Evolutionary conservation across 2,329 filamentous ascomycete species (phyloP).

Genomic region (Trematosphaeria pertusa): DNA sequence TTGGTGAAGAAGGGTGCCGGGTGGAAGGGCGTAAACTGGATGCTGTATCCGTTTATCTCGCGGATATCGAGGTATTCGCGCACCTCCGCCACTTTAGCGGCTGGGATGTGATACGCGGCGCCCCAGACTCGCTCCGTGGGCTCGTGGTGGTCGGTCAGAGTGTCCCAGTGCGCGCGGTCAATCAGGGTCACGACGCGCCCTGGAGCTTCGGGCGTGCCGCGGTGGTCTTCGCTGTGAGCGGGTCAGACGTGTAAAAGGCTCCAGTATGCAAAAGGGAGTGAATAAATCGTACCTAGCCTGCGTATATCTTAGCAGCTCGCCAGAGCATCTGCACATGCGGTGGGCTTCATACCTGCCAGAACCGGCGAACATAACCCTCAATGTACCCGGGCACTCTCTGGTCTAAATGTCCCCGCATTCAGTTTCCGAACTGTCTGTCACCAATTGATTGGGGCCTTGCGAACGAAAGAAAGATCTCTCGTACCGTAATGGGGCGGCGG

Average conservation of each 20-base stretch:
- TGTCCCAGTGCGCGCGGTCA: conserved; percentile 81
- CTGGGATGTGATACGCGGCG: conserved; percentile 83
- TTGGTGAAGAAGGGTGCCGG: conserved; percentile 54
- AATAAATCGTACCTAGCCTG: conserved; percentile 43
- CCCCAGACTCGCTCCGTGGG: conserved; percentile 79
- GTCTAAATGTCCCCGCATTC: conserved; percentile 61
- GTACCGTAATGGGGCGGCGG: conserved; percentile 94
- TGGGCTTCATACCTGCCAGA: conserved; percentile 83
- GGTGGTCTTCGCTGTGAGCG: conserved; percentile 80
- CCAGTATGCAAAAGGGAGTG: neutral
- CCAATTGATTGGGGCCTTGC: neutral
- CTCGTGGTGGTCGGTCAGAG: conserved; percentile 68
- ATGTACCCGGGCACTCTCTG: conserved; percentile 87
- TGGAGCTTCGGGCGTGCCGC: conserved; percentile 85
- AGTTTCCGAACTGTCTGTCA: no score
- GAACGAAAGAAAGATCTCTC: neutral
- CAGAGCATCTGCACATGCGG: neutral
- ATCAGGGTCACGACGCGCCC: conserved; percentile 95
- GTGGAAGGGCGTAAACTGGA: conserved; percentile 88
- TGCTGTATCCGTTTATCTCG: conserved; percentile 96
- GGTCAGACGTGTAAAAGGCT: neutral
- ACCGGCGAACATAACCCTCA: conserved; percentile 89
- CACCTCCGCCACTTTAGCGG: conserved; percentile 77
- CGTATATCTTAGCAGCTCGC: conserved; percentile 22
- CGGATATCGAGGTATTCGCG: conserved; percentile 91